Base-by-base conservation (phyloP, 257 asterid species). In the Lycium ferocissimum region DNA sequence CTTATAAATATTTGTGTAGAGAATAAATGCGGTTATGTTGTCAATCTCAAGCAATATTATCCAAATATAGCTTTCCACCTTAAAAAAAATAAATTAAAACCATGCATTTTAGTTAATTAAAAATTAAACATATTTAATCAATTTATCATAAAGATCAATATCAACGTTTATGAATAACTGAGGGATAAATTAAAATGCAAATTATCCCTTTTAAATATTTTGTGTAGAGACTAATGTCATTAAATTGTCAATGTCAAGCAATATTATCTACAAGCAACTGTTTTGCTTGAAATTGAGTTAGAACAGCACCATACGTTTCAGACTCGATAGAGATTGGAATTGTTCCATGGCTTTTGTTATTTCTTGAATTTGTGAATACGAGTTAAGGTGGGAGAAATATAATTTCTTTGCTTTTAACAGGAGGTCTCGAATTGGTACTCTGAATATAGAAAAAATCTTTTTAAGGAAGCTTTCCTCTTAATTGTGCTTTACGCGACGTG, bases 401-500 rank as follows among this genome's bases (percentile, higher is more conserved):
- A 1, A 66, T 66, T 0, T 66, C 38, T 33, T 3, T 2, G 0
- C 0, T 66, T 0, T 1, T 1, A 66, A 33, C 2, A 33, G 35
- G 1, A 66, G 10, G 0, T 26, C 0, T 0, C 14, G 0, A 26
- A 10, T 63, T 63, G 0, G 0, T 22, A 0, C 2, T 63, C 12
- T 66, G 2, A 33, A 0, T 65, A 33, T 26, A 2, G 10, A 65
- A 63, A 0, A 66, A 12, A 26, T 66, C 0, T 4, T 1, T 2
- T 66, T 5, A 0, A 0, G 0, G 33, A 0, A 3, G 15, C 2
- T 13, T 0, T 7, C 7, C 7, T 0, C 6, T 66, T 12, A 66
- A 33, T 26, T 26, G 4, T 5, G 9, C 12, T 7, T 65, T 10
- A 26, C 20, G 15, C 22, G 51, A 9, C 11, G 38, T 22, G 26